A percentile compares a stretch with the other conserved stretches of the same genome.
Evolutionary conservation across 345 rosid genomes (phyloP).

Genomic region (Bretschneidera sinensis): DNA sequence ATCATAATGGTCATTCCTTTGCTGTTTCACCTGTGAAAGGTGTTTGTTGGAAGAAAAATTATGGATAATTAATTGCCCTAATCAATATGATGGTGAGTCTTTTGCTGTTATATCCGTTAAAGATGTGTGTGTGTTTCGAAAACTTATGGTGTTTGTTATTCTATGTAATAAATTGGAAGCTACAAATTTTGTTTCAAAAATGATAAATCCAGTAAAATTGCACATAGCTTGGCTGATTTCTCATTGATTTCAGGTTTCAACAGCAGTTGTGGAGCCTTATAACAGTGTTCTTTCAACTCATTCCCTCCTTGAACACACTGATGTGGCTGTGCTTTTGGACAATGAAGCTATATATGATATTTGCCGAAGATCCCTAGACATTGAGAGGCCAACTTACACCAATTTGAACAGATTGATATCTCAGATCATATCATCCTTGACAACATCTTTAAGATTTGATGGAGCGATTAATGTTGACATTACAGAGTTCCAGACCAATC

Average conservation of each 20-base stretch:
- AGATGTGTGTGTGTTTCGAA: not conserved
- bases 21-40: too few relatives aligned
- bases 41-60: too few relatives aligned
- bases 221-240: not conserved
- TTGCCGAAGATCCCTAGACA: constrained; percentile 54
- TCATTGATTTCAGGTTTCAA: constrained; percentile 34
- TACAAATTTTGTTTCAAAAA: too few relatives aligned
- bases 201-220: not conserved
- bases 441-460: constrained; percentile 57
- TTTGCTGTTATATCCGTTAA: not conserved
- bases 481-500: constrained; percentile 68
- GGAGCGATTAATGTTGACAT: constrained; percentile 68
- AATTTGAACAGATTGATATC: constrained; percentile 67
- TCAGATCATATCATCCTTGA: constrained; percentile 59
- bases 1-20: too few relatives aligned
- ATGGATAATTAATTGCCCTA: too few relatives aligned
- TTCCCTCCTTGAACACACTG: constrained; percentile 65
- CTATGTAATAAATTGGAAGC: too few relatives aligned
- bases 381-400: constrained; percentile 64
- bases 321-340: constrained; percentile 68
- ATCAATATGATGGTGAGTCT: not conserved
- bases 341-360: constrained; percentile 68
- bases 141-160: not conserved
- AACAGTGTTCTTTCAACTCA: constrained; percentile 67
- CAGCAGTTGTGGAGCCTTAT: constrained; percentile 66